phyloP scores from a whole-genome alignment of 352 stramenopile species.

The Phytophthora lateralis region DNA sequence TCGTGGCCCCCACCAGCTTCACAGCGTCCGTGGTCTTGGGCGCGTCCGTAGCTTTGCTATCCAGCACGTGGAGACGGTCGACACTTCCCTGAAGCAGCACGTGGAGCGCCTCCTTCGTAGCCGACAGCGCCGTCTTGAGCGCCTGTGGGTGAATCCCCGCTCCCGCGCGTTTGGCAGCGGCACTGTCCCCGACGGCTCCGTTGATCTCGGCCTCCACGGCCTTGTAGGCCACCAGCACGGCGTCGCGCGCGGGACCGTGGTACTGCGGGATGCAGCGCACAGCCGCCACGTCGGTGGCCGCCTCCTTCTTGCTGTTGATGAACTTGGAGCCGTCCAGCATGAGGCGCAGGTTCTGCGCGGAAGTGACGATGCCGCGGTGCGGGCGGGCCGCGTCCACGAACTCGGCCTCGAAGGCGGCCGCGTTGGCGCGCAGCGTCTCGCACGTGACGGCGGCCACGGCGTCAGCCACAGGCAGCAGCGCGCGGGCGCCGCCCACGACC shows the following conservation, averaged over 20 bases:
- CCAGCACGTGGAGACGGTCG: constrained; percentile 51
- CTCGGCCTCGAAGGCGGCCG: constrained; percentile 82
- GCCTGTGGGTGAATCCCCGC: constrained; percentile 66
- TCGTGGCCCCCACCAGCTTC: constrained; percentile 55
- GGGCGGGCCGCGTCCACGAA: constrained; percentile 81
- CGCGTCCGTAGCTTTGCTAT: constrained; percentile 11
- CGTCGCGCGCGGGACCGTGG: constrained; percentile 78
- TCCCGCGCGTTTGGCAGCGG: constrained; percentile 34
- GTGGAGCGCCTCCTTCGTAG: constrained; percentile 56
- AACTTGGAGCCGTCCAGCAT: constrained; percentile 91
- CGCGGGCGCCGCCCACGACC: constrained; percentile 65
- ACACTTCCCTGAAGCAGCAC: constrained; percentile 63
- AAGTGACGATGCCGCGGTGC: constrained; percentile 88
- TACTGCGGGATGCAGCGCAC: constrained; percentile 82
- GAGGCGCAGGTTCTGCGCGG: constrained; percentile 81
- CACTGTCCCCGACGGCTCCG: constrained; percentile 27
- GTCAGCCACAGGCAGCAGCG: constrained; percentile 70
- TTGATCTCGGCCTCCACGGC: constrained; percentile 81
- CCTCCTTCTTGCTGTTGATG: constrained; percentile 61
- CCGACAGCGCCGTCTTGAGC: constrained; percentile 63
- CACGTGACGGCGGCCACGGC: constrained; percentile 84
- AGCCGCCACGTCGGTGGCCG: constrained; percentile 39
- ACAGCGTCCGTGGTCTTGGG: constrained; percentile 41
- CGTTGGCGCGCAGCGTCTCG: constrained; percentile 69
- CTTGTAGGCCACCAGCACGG: constrained; percentile 70